phyloP scores from a whole-genome alignment of 2,329 filamentous ascomycete genomes.

The Colletotrichum falcatum region DNA sequence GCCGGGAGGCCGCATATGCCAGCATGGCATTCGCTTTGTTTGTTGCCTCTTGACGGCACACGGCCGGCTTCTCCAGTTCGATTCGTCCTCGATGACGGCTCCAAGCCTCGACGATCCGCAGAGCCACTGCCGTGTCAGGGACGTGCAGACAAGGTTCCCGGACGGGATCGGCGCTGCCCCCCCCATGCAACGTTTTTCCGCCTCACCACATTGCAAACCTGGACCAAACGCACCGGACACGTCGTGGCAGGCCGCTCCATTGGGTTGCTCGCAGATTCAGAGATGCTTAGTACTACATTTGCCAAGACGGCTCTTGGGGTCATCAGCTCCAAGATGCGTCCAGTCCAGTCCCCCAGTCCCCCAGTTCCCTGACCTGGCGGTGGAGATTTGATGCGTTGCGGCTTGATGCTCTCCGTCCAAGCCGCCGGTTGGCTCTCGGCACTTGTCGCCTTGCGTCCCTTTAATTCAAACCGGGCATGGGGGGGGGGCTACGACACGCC shows the following conservation, averaged over 20 bases:
- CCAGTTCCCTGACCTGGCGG: not conserved
- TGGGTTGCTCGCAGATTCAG: not conserved
- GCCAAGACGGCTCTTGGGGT: no score
- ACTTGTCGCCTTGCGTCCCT: constrained; percentile 18
- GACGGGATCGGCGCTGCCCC: constrained; percentile 5
- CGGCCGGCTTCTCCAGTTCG: not conserved
- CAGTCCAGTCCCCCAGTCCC: no score
- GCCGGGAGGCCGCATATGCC: no score
- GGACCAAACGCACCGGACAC: not conserved
- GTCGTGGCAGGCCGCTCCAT: not conserved
- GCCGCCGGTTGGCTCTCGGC: constrained; percentile 31
- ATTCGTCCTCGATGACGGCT: constrained; percentile 26
- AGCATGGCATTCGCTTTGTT: not conserved
- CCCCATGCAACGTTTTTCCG: not conserved
- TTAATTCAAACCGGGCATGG: constrained; percentile 36
- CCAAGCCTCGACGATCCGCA: constrained; percentile 9
- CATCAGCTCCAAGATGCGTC: not conserved
- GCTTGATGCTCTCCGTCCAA: constrained; percentile 18
- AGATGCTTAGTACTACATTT: no score
- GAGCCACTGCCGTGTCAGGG: constrained; percentile 31
- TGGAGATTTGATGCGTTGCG: constrained; percentile 13
- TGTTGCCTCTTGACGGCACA: constrained; percentile 8
- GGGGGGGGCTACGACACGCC: constrained; percentile 6
- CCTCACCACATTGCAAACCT: constrained; percentile 4
- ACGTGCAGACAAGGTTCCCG: constrained; percentile 9